A percentile compares a stretch with the other conserved stretches of the same genome.
Evolutionary conservation across 257 asterid genomes (phyloP).

Genomic region (Coffea eugenioides): DNA sequence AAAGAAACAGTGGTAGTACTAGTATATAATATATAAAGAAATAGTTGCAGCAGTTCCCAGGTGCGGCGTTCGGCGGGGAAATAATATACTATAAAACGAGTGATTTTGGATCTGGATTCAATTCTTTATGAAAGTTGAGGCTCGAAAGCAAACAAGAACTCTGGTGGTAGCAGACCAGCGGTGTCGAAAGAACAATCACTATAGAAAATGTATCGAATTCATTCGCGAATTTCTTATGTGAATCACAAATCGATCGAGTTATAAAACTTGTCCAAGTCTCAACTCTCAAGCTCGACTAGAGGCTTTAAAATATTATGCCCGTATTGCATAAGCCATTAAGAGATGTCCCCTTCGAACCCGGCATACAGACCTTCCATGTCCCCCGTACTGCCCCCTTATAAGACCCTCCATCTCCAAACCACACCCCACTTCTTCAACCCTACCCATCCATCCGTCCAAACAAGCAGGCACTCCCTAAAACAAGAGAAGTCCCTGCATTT

Average conservation of each 20-base stretch:
- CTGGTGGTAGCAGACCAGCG: not conserved
- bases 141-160: conserved; percentile 6
- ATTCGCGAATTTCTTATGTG: not conserved
- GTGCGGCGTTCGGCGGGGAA: conserved; percentile 96
- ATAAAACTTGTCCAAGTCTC: not conserved
- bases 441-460: not conserved
- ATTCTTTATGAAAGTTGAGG: not conserved
- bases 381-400: conserved; percentile 41
- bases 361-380: conserved; percentile 59
- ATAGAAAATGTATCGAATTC: not conserved
- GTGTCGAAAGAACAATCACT: not conserved
- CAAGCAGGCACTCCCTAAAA: not conserved
- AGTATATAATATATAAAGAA: no score
- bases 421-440: conserved; percentile 17
- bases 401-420: conserved; percentile 13
- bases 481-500: conserved; percentile 9
- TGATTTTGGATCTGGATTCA: not conserved
- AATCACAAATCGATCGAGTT: not conserved
- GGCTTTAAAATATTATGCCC: not conserved
- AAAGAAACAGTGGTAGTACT: conserved; percentile 22
- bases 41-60: conserved; percentile 62
- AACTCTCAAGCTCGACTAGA: not conserved
- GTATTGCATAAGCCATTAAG: conserved; percentile 61
- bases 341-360: conserved; percentile 68
- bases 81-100: conserved; percentile 14